These are phyloP conservation scores for Nannochloropsis salina DNA, from an alignment of 108 stramenopile genomes.

Conservation along the genomic window DNA sequence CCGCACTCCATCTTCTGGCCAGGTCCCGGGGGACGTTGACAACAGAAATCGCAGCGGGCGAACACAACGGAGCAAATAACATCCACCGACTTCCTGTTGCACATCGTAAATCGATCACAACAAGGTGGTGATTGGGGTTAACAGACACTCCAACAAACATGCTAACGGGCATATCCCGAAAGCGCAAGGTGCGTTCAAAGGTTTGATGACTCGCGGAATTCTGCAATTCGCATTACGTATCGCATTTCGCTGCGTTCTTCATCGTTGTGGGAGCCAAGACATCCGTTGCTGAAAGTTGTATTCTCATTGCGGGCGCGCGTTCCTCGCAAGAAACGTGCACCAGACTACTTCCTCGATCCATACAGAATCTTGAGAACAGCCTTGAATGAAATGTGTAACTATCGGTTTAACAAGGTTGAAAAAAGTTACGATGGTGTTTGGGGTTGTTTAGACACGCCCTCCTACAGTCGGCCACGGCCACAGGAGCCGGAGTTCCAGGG, in stretches of 20 bases:
- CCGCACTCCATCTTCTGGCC: constrained; percentile 17
- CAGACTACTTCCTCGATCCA: constrained; percentile 28
- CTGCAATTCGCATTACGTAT: constrained; percentile 95
- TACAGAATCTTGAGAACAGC: background rate
- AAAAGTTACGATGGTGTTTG: constrained; percentile 56
- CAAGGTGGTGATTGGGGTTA: constrained; percentile 55
- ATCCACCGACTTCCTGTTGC: background rate
- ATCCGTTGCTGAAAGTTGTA: constrained; percentile 93
- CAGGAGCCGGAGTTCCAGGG: background rate
- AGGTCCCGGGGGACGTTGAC: background rate
- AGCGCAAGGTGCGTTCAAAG: constrained; percentile 94
- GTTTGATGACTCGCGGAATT: constrained; percentile 87
- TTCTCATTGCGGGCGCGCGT: constrained; percentile 40
- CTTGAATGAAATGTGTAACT: constrained; percentile 26
- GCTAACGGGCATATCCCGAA: constrained; percentile 71
- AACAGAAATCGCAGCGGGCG: constrained; percentile 15
- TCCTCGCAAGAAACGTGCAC: constrained; percentile 39
- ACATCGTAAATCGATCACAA: background rate
- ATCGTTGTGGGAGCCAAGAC: constrained; percentile 95
- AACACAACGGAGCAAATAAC: constrained; percentile 6
- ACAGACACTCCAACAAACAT: constrained; percentile 82
- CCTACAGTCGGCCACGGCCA: background rate
- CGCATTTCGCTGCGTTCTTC: constrained; percentile 98
- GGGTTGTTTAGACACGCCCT: constrained; percentile 7
- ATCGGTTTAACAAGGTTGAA: constrained; percentile 2